These are phyloP conservation scores for Fusarium sp. DNA, from an alignment of 2,329 filamentous ascomycete genomes.

Conservation along the genomic window DNA sequence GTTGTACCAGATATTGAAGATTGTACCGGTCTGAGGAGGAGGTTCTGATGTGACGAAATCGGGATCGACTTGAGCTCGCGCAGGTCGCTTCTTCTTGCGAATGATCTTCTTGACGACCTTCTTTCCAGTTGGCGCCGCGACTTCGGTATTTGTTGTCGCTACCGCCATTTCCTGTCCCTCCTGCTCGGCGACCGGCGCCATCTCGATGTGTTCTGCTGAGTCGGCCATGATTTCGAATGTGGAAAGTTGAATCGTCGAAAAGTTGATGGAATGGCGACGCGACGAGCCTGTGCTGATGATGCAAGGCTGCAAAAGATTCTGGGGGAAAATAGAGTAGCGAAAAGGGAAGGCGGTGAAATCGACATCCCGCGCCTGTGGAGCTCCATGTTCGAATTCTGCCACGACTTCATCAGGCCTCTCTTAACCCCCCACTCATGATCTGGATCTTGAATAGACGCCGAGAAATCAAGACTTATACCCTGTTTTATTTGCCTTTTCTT, in stretches of 20 bases:
- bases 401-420: constrained; percentile 49
- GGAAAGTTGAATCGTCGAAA: constrained; percentile 18
- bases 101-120: constrained; percentile 88
- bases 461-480: constrained; percentile 32
- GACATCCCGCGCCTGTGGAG: constrained; percentile 39
- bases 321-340: constrained; percentile 25
- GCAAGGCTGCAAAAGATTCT: constrained; percentile 50
- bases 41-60: constrained; percentile 86
- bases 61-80: constrained; percentile 91
- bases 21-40: constrained; percentile 92
- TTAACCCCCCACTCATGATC: constrained; percentile 50
- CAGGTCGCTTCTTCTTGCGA: constrained; percentile 90
- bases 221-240: constrained; percentile 52
- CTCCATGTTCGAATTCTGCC: constrained; percentile 45
- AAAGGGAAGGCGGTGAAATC: constrained; percentile 52
- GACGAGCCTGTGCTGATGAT: constrained; percentile 44
- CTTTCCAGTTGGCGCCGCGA: constrained; percentile 67
- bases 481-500: constrained; percentile 22
- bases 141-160: constrained; percentile 59
- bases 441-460: constrained; percentile 35
- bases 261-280: constrained; percentile 43
- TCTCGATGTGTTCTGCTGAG: constrained; percentile 48
- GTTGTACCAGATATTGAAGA: constrained; percentile 98
- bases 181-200: constrained; percentile 48
- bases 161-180: constrained; percentile 54